Evolutionary conservation across 169 alveolate genomes (phyloP).

Genomic region (Plasmodium relictum): DNA sequence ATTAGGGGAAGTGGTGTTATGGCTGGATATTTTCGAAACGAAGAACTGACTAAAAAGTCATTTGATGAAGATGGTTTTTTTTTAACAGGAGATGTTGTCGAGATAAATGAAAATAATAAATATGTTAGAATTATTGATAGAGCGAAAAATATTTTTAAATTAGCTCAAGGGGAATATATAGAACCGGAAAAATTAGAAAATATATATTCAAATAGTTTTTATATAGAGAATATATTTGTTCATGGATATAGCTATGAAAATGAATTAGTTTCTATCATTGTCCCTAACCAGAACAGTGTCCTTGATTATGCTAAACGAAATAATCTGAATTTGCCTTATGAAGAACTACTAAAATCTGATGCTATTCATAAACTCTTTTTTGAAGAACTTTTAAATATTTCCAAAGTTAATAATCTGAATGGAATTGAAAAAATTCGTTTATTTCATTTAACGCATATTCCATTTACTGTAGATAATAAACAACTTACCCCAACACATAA

Average conservation of each 20-base stretch:
- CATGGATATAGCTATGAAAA: slow-evolving; percentile 82
- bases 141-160: slow-evolving; percentile 94
- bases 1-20: slow-evolving; percentile 90
- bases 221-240: slow-evolving; percentile 84
- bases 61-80: slow-evolving; percentile 94
- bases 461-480: slow-evolving; percentile 91
- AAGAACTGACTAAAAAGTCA: slow-evolving; percentile 89
- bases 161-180: slow-evolving; percentile 96
- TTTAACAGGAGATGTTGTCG: slow-evolving; percentile 95
- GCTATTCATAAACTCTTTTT: slow-evolving; percentile 69
- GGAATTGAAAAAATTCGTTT: slow-evolving; percentile 87
- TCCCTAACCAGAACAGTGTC: slow-evolving; percentile 46
- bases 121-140: slow-evolving; percentile 94
- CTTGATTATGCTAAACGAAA: slow-evolving; percentile 70
- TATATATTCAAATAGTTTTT: slow-evolving; percentile 82
- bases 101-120: slow-evolving; percentile 87
- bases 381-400: slow-evolving; percentile 74
- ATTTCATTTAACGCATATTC: slow-evolving; percentile 87
- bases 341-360: slow-evolving; percentile 76
- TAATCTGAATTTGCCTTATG: slow-evolving; percentile 74
- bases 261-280: slow-evolving; percentile 78
- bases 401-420: slow-evolving; percentile 80
- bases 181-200: slow-evolving; percentile 96
- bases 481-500: slow-evolving; percentile 95
- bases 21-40: slow-evolving; percentile 91